These are phyloP conservation scores for Salix viminalis DNA, from an alignment of 345 rosid genomes.

Conservation along the genomic window DNA sequence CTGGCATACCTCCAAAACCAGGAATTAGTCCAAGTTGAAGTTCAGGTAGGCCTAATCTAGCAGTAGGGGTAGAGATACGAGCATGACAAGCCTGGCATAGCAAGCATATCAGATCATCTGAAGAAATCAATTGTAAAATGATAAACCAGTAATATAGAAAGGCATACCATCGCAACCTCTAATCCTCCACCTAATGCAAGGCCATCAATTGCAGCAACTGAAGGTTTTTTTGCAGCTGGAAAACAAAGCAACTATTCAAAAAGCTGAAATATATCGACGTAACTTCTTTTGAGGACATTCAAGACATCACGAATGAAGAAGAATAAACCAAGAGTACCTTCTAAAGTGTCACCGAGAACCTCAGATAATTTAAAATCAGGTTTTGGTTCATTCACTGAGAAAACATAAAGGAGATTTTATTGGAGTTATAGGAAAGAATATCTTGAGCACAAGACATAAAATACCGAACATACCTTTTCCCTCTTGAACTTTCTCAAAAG, in stretches of 20 bases:
- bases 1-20: slow-evolving; percentile 84
- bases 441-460: not conserved
- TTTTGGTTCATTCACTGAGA: slow-evolving; percentile 54
- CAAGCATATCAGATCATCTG: slow-evolving; percentile 10
- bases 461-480: slow-evolving; percentile 47
- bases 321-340: slow-evolving; percentile 51
- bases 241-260: slow-evolving; percentile 21
- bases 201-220: slow-evolving; percentile 98
- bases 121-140: not conserved
- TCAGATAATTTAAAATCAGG: slow-evolving; percentile 63
- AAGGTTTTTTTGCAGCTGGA: slow-evolving; percentile 81
- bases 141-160: not conserved
- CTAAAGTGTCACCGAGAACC: slow-evolving; percentile 55
- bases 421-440: not conserved
- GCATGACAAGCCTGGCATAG: slow-evolving; percentile 76
- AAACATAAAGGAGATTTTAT: slow-evolving; percentile 13
- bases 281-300: not conserved
- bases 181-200: slow-evolving; percentile 98
- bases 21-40: slow-evolving; percentile 92
- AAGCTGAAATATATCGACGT: not conserved
- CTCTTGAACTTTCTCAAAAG: slow-evolving; percentile 59
- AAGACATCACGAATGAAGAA: not conserved
- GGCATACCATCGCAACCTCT: slow-evolving; percentile 86
- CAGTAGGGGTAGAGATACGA: slow-evolving; percentile 68
- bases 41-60: slow-evolving; percentile 86